Base-by-base conservation (phyloP, 495 filamentous ascomycete species). In the Jackrogersella minutella region DNA sequence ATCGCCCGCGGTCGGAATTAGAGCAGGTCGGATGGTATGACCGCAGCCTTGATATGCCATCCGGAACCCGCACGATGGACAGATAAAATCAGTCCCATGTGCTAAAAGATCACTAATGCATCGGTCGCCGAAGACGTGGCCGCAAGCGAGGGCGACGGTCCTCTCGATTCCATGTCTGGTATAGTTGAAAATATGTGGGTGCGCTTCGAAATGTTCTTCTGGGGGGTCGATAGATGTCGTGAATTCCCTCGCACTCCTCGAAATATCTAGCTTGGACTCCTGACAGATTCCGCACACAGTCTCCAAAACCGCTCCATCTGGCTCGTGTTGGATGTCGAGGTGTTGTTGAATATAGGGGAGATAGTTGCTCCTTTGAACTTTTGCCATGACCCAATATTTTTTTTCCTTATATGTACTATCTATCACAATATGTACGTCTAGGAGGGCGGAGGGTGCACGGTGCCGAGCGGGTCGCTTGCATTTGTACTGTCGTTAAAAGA, bases 61-160 rank as follows among this genome's bases (percentile, higher is more conserved):
- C 22, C 44, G 40, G 40, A 50, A 74, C 1, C 69, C 62, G 49
- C 72, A 74, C 1, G 69, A 57, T 21, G 72, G 72, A 22, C 72
- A 74, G 22, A 26, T 47, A 10, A 72, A 19, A 8, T 65, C 65
- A 3, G 50, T 21, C n/a, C 44, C 49, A 13, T 47, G 16, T 0
- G 40, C 16, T 24, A 55, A 16, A 3, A 69, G 13, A 21, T 57
- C 41, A 9, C 68, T 43, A 9, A 72, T 50, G 47, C 72, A 74
- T n/a, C 66, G 63, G 36, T 72, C 69, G 43, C 72, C 72, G 16
- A 74, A 70, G n/a, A 74, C 51, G 26, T 74, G 72, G 2, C 72
- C 72, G 39, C 69, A 72, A 8, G 69, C 61, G 3, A 72, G 64
- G 7, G 61, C 40, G 8, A 69, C 62, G 0, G 69, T 70, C 9